These are phyloP conservation scores for Lolium rigidum DNA, from an alignment of 176 grass and related monocot genomes.

Conservation along the genomic window DNA sequence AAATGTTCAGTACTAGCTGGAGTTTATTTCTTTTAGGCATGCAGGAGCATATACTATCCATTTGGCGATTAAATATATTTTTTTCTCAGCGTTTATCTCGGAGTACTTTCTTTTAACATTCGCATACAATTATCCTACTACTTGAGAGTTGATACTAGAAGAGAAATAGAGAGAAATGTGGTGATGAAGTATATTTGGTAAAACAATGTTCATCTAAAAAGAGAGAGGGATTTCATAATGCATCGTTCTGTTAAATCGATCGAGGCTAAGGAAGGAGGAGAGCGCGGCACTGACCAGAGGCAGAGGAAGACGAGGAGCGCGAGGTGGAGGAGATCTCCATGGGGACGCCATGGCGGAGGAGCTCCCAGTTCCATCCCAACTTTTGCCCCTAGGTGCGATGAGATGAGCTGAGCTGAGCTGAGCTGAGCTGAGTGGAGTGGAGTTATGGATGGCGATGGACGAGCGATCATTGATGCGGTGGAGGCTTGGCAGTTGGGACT, in stretches of 20 bases:
- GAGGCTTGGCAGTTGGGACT: background rate
- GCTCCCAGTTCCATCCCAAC: background rate
- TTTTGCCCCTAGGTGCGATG: background rate
- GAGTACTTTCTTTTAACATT: background rate
- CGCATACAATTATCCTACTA: background rate
- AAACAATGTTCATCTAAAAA: background rate
- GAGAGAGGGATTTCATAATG: background rate
- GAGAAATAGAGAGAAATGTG: background rate
- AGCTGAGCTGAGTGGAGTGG: background rate
- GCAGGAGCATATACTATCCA: background rate
- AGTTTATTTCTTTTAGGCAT: conserved; percentile 25
- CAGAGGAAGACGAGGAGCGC: conserved; percentile 2
- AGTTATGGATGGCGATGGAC: background rate
- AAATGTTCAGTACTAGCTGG: background rate
- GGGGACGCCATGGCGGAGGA: conserved; percentile 29
- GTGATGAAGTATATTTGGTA: background rate
- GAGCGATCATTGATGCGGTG: background rate
- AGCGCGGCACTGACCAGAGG: conserved; percentile 36
- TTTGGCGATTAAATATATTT: background rate
- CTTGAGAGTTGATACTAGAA: conserved; percentile 15
- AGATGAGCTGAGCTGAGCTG: background rate
- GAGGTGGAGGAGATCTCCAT: background rate
- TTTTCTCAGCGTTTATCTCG: background rate
- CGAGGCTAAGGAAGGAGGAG: background rate
- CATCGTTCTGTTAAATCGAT: background rate